Base-by-base conservation (phyloP, 2,329 filamentous ascomycete species). In the Mycocentrospora acerina region DNA sequence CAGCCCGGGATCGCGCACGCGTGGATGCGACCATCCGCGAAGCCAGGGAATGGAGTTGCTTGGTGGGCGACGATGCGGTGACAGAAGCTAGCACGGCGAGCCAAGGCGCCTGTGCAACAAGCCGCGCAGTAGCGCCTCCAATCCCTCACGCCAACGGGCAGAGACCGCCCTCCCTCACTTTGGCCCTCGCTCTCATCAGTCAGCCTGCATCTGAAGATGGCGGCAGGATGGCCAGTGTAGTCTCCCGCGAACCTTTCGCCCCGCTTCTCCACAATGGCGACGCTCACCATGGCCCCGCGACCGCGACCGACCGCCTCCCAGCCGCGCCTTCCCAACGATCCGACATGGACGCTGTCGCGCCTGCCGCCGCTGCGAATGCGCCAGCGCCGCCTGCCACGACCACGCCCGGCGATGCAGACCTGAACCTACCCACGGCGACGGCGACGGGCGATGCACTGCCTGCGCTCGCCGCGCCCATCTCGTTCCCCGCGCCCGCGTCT, bases 331-430 rank as follows among this genome's bases (percentile, higher is more conserved):
- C 53, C n/a, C n/a, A n/a, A n/a, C n/a, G n/a, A n/a, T n/a, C n/a
- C 53, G 44, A 50, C 55, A 61, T 62, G 59, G 50, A 57, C 42
- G n/a, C n/a, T n/a, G 54, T 44, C 46, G 57, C 59, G 44, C 53
- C 51, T 42, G 43, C 40, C 43, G 35, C 41, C 55, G 41, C 52
- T 52, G 54, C 51, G 37, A 32, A 44, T 30, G 35, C 46, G 37
- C 32, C 41, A 27, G 34, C 33, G 36, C 43, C 55, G 44, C 55
- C 51, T 45, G 44, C 44, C 47, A 28, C 32, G 35, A 38, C 37
- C 14, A 14, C 14, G 28, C 10, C 37, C 13, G 11, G 28, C 15
- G 16, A 24, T 31, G 29, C 50, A 8, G 29, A 37, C 39, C 32
- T 37, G 39, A 39, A 28, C 18, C 25, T 39, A 14, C 26, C 30